Evolutionary conservation across 441 rosid species (phyloP), one percentile per base, ranked within the genome.

Genomic region (Croton setiger): DNA sequence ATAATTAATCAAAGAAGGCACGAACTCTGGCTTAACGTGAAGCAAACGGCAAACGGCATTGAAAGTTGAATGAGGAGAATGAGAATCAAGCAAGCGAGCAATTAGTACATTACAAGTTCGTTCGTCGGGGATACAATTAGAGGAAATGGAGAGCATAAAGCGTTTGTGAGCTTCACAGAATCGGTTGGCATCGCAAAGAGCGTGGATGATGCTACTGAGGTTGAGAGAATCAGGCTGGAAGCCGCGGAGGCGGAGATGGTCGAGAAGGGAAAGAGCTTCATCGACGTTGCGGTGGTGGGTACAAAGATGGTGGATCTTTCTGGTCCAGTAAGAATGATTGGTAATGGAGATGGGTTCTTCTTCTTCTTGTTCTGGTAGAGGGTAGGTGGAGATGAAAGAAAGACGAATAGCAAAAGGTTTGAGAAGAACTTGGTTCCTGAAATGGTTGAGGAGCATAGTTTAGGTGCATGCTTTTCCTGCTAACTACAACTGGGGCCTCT

Each of bases 41-140:
- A 84, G 63, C 85, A 90, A 82, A 70, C 77, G 74, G 15, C 63
- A 65, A 7, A 92, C 17, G 65, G 84, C 87, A 64, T 65, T 39
- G 53, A 82, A 68, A 1, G 88, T 84, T n/a, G 67, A 63, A 68
- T 67, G 66, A 4, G 95, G 98, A 70, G 72, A 75, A 27, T 74
- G 73, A 1, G 85, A 87, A 79, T 85, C 73, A 14, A 90, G 87
- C 74, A 92, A 71, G 58, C 88, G 83, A 41, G 98, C 88, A 12
- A 92, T 59, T 52, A 90, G 72, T 0, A 88, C 82, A 72, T 90
- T 90, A 59, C 95, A 90, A 43, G 89, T 83, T 4, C 92, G 80
- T 66, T 88, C 88, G 55, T 88, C 96, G 1, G 95, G 96, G 31
- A 82, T 31, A 56, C 78, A 82, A n/a, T 81, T 63, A 4, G 90